Evolutionary conservation across 495 filamentous ascomycete genomes (phyloP), one percentile per base, ranked within the genome.

Genomic region (Bombardia bombarda): DNA sequence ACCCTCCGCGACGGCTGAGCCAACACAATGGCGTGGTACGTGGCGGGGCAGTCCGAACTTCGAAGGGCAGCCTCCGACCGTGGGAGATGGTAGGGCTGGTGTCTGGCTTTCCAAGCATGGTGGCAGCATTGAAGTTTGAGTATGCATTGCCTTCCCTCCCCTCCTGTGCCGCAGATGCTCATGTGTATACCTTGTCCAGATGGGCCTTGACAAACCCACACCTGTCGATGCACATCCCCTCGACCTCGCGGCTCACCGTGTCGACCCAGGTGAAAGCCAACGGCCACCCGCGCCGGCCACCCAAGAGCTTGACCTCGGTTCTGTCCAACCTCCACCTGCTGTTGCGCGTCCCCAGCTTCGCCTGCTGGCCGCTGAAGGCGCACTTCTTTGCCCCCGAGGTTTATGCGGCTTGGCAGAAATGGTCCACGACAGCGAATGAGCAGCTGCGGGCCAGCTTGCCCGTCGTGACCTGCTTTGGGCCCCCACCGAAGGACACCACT

Each of bases 51-150:
- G 72, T 68, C 23, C 71, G 78, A 20, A 98, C 92, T 4, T 73
- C 76, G n/a, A 69, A 73, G 14, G 58, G 53, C 10, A 73, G 57
- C n/a, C 60, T 84, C 34, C 73, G 85, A 39, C 92, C 93, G 0
- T 97, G 93, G 92, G 86, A 97, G 56, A 95, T 98, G 88, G 72
- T 81, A 1, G 79, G 79, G 23, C 72, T 96, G 5, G 87, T 97
- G 1, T 82, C 84, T 2, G 92, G 93, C 0, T 98, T 98, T 51
- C 86, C 85, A 12, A 88, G 82, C 41, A 79, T 81, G 50, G 77
- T 87, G 16, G 87, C 86, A 2, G 92, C 93, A 3, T 63, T 98
- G 46, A 92, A 97, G 55, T 98, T 98, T 53, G 92, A 98, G 87
- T 95, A 74, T 49, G 84, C 67, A 14, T 36, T 24, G 13, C 13